A percentile compares a stretch with the other conserved stretches of the same genome.
Evolutionary conservation across 1,139 yeast genomes (phyloP).

Genomic region (Saccharomycopsis hybrid): DNA sequence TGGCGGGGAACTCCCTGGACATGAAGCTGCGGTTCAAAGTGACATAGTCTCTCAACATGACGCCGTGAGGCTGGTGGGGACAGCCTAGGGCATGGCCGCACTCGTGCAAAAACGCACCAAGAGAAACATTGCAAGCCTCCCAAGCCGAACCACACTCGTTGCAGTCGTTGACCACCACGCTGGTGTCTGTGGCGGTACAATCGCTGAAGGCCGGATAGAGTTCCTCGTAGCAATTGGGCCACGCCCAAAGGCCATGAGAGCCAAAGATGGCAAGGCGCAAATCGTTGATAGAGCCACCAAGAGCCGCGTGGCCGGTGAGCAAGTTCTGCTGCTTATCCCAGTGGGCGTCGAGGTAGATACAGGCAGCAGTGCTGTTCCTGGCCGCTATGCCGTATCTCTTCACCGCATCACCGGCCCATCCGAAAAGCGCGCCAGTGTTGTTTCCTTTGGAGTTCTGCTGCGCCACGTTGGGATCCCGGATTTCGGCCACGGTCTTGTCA

Average conservation of each 20-base stretch:
- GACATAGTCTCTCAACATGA: slow-evolving; percentile 83
- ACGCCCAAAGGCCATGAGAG: slow-evolving; percentile 83
- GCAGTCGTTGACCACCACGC: slow-evolving; percentile 83
- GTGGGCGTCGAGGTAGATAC: slow-evolving; percentile 74
- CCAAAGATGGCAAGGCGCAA: slow-evolving; percentile 86
- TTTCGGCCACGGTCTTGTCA: slow-evolving; percentile 58
- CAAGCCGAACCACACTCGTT: slow-evolving; percentile 80
- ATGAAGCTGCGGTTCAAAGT: slow-evolving; percentile 76
- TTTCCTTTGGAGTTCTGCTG: slow-evolving; percentile 77
- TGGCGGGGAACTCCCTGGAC: slow-evolving; percentile 58
- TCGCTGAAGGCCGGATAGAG: slow-evolving; percentile 67
- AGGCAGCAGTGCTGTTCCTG: slow-evolving; percentile 64
- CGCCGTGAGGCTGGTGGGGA: slow-evolving; percentile 86
- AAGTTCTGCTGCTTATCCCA: slow-evolving; percentile 60
- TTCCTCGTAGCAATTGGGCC: slow-evolving; percentile 77
- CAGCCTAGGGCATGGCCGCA: slow-evolving; percentile 87
- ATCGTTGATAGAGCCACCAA: slow-evolving; percentile 78
- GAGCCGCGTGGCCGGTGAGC: slow-evolving; percentile 84
- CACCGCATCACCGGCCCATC: slow-evolving; percentile 73
- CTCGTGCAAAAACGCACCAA: slow-evolving; percentile 95
- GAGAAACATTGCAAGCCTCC: slow-evolving; percentile 81
- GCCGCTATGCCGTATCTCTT: slow-evolving; percentile 30
- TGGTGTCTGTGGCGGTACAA: slow-evolving; percentile 50
- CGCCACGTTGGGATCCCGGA: slow-evolving; percentile 74
- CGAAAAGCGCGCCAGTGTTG: slow-evolving; percentile 68